Evolutionary conservation across 164 flowering plant species (phyloP).

Genomic region (Magnolia sinica): DNA sequence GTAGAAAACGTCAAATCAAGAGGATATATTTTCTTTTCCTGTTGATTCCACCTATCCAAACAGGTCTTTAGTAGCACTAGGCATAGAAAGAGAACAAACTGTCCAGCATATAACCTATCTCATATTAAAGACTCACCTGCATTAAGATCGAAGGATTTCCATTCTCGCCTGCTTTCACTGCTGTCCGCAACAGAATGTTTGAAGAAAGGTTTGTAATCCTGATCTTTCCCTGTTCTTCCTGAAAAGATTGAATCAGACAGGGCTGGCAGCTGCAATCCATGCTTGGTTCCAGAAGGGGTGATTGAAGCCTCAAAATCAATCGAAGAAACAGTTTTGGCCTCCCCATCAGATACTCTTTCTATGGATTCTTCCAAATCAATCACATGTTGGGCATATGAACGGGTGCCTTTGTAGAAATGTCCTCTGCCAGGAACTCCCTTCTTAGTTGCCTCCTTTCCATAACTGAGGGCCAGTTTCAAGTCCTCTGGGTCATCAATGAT

Average conservation of each 20-base stretch:
- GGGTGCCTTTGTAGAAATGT: no score
- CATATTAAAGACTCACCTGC: conserved; percentile 9
- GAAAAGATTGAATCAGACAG: conserved; percentile 10
- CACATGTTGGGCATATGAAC: neutral
- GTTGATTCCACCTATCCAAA: no score
- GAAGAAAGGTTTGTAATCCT: conserved; percentile 4
- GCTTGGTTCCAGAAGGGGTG: conserved; percentile 12
- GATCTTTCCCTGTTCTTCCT: conserved; percentile 9
- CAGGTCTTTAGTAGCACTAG: neutral
- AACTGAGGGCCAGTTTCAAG: neutral
- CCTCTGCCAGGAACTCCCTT: neutral
- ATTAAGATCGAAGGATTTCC: conserved; percentile 10
- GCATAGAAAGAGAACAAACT: neutral
- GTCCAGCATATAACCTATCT: neutral
- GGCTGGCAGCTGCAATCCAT: conserved; percentile 14
- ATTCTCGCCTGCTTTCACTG: conserved; percentile 7
- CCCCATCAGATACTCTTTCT: neutral
- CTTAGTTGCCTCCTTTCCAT: neutral
- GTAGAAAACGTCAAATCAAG: no score
- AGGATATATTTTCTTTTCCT: no score
- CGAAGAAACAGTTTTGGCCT: neutral
- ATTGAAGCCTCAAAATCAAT: conserved; percentile 10
- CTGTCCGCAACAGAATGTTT: conserved; percentile 7
- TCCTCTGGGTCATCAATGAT: conserved; percentile 17
- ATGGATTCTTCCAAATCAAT: neutral